These are phyloP conservation scores for Panicum miliaceum DNA, from an alignment of 176 grass and related monocot species.

Conservation along the genomic window DNA sequence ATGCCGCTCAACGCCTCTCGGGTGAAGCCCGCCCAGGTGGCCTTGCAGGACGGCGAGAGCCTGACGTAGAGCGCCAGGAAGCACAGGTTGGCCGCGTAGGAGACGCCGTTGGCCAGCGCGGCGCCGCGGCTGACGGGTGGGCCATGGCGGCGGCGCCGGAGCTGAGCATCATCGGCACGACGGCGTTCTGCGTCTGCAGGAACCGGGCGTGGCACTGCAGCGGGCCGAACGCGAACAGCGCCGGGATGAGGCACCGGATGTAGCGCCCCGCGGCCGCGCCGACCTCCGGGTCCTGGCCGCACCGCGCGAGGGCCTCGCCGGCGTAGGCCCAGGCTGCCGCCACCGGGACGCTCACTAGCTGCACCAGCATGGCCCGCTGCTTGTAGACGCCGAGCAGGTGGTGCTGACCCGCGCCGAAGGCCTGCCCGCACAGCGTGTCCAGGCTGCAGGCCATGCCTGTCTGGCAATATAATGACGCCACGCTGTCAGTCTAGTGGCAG, in stretches of 20 bases:
- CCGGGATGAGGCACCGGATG: slow-evolving; percentile 45
- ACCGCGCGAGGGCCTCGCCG: slow-evolving; percentile 41
- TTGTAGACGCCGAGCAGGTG: slow-evolving; percentile 48
- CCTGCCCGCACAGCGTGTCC: slow-evolving; percentile 51
- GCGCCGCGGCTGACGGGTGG: slow-evolving; percentile 45
- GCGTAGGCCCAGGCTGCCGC: slow-evolving; percentile 24
- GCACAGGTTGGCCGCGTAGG: slow-evolving; percentile 29
- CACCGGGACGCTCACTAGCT: slow-evolving; percentile 35
- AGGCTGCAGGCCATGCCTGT: background rate
- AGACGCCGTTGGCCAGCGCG: slow-evolving; percentile 35
- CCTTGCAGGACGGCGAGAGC: slow-evolving; percentile 38
- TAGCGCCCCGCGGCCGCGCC: slow-evolving; percentile 38
- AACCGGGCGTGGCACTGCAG: slow-evolving; percentile 37
- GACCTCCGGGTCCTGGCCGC: background rate
- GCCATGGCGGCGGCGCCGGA: slow-evolving; percentile 13
- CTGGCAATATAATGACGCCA: background rate
- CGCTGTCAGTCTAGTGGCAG: too few species aligned
- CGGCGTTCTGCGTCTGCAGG: slow-evolving; percentile 56
- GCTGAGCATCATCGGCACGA: slow-evolving; percentile 47
- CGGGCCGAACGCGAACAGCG: slow-evolving; percentile 35
- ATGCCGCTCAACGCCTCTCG: slow-evolving; percentile 39
- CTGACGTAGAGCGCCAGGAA: slow-evolving; percentile 43
- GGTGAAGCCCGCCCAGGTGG: slow-evolving; percentile 40
- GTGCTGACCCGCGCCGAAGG: slow-evolving; percentile 44
- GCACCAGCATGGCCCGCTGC: slow-evolving; percentile 52